Base-by-base conservation (phyloP, 2,329 filamentous ascomycete species). In the Microsporum canis region DNA sequence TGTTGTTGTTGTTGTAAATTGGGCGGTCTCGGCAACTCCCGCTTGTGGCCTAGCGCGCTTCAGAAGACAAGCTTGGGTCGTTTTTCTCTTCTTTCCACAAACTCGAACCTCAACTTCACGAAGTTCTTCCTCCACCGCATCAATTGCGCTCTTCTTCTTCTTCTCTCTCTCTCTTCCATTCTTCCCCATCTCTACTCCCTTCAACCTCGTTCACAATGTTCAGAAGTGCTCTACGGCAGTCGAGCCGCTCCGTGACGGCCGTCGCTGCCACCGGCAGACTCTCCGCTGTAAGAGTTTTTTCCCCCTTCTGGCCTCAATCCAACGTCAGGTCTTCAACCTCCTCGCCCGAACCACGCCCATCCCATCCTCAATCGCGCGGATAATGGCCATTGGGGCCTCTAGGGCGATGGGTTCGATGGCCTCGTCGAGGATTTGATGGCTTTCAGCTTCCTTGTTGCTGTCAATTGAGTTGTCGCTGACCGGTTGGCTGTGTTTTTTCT, bases 161-260 rank as follows among this genome's bases (percentile, higher is more conserved):
- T 74, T 74, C 74, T 73, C 71, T 69, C 70, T 73, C 71, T 72
- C 68, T 73, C 71, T 73, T 66, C 66, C 70, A 70, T 69, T 73
- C 71, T 72, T 71, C 71, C 68, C 68, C 69, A 71, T 75, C 74
- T 76, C 72, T 69, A 68, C 73, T 70, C 71, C 69, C 72, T 73
- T 71, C 72, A 70, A 71, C 73, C 73, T 69, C 66, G 67, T 77
- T n/a, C 77, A 83, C 78, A 81, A 96, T 97, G 92, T 95, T 96
- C 85, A 90, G 92, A 82, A 95, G 89, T 87, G 91, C 92, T 83
- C 85, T 97, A 82, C 87, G 91, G 83, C 91, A 95, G 84, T 95
- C 91, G 79, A 88, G 88, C 83, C 91, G 91, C 84, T 88, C 89
- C 80, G 89, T 92, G 81, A 88, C 89, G 82, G 90, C 89, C 82